These are phyloP conservation scores for Cymbopogon flexuosus DNA, from an alignment of 202 grass and related monocot genomes.

Conservation along the genomic window DNA sequence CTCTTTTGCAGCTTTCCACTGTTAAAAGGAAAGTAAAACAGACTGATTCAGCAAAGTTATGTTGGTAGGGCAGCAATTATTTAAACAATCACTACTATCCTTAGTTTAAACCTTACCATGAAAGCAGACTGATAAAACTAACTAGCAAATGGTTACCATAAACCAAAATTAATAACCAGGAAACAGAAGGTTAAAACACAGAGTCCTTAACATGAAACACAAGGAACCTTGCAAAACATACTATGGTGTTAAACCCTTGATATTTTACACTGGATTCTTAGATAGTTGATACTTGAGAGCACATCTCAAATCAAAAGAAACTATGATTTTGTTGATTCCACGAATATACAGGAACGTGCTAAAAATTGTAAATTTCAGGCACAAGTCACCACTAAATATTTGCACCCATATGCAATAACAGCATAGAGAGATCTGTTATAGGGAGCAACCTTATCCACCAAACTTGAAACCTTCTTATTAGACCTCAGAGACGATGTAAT, in stretches of 20 bases:
- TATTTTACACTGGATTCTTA: neutral
- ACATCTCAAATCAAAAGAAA: neutral
- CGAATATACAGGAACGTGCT: neutral
- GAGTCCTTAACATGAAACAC: neutral
- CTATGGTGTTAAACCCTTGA: neutral
- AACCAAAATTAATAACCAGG: constrained; percentile 28
- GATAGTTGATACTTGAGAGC: neutral
- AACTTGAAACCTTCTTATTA: constrained; percentile 92
- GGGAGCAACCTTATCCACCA: constrained; percentile 83
- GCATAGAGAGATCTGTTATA: neutral
- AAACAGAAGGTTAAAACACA: constrained; percentile 4
- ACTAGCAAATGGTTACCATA: constrained; percentile 17
- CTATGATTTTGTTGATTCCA: neutral
- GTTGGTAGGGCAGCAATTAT: neutral
- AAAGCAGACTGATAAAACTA: constrained; percentile 19
- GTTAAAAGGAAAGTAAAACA: constrained; percentile 25
- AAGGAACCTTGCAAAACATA: neutral
- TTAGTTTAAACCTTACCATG: constrained; percentile 35
- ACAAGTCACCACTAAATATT: neutral
- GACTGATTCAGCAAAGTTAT: neutral
- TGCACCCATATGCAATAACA: neutral
- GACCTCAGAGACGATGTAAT: constrained; percentile 73
- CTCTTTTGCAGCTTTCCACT: constrained; percentile 99
- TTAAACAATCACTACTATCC: constrained; percentile 30
- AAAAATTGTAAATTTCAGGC: neutral